phyloP scores from a whole-genome alignment of 345 rosid species.

The Melaleuca quinquenervia region DNA sequence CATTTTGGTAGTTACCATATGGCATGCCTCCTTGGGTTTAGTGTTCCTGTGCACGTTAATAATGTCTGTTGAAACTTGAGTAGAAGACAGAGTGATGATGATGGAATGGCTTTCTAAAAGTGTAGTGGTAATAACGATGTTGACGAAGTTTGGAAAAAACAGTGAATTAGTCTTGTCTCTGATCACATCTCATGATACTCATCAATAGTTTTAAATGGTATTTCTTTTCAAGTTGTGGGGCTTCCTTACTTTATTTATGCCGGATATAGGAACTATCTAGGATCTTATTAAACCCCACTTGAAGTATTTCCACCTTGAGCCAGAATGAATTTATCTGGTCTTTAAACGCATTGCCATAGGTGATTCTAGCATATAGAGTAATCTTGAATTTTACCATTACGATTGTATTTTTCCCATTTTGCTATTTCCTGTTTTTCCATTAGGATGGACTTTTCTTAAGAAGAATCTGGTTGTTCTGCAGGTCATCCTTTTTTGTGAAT shows the following conservation, averaged over 20 bases:
- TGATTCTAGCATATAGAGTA: background rate
- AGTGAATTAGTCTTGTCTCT: background rate
- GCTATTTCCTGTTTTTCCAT: background rate
- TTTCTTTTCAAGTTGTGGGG: background rate
- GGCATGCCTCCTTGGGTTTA: background rate
- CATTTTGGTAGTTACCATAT: background rate
- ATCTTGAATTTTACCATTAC: background rate
- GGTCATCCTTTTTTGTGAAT: constrained; percentile 9
- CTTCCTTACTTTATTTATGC: background rate
- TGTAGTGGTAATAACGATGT: background rate
- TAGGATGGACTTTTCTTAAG: background rate
- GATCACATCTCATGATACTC: background rate
- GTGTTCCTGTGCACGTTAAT: background rate
- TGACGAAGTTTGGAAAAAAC: background rate
- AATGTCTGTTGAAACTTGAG: background rate
- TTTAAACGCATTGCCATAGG: background rate
- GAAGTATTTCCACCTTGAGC: background rate
- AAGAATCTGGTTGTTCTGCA: background rate
- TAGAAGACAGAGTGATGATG: background rate
- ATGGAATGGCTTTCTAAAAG: background rate
- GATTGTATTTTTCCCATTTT: background rate
- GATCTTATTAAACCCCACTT: background rate
- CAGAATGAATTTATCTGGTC: background rate
- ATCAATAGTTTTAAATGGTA: background rate
- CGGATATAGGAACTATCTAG: background rate